phyloP scores from a whole-genome alignment of 306 rosid genomes.

The Cucurbita ficifolia region DNA sequence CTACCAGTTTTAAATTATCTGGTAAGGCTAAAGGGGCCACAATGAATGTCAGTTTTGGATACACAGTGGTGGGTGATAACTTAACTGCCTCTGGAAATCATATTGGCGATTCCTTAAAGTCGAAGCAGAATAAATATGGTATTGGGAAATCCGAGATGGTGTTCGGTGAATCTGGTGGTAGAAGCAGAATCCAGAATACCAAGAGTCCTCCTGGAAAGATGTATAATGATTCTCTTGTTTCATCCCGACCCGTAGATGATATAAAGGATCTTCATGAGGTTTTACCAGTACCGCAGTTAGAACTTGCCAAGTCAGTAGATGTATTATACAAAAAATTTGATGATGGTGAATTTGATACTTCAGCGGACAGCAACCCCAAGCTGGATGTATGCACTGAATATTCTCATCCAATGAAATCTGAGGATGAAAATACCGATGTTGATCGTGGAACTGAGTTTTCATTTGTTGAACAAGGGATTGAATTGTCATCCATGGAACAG shows the following conservation, averaged over 20 bases:
- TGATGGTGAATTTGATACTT: constrained; percentile 21
- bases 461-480: constrained; percentile 40
- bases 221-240: constrained; percentile 4
- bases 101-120: constrained; percentile 15
- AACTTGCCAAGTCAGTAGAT: constrained; percentile 38
- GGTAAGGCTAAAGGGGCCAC: constrained; percentile 66
- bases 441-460: constrained; percentile 36
- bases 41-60: constrained; percentile 84
- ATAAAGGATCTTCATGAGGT: constrained; percentile 73
- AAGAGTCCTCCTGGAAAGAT: constrained; percentile 30
- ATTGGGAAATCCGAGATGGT: constrained; percentile 16
- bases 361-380: constrained; percentile 21
- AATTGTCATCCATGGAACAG: constrained; percentile 25
- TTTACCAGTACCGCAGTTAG: constrained; percentile 27
- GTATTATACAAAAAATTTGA: constrained; percentile 29
- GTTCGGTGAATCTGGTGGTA: constrained; percentile 30
- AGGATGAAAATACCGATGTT: constrained; percentile 13
- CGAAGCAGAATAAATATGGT: constrained; percentile 21
- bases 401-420: constrained; percentile 19
- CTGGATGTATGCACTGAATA: constrained; percentile 26
- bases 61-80: constrained; percentile 40
- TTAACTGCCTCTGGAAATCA: constrained; percentile 17
- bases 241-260: constrained; percentile 25
- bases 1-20: constrained; percentile 57
- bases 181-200: constrained; percentile 19